These are phyloP conservation scores for Protomyces arabidopsidicola DNA, from an alignment of 1,139 yeast genomes.

Conservation along the genomic window DNA sequence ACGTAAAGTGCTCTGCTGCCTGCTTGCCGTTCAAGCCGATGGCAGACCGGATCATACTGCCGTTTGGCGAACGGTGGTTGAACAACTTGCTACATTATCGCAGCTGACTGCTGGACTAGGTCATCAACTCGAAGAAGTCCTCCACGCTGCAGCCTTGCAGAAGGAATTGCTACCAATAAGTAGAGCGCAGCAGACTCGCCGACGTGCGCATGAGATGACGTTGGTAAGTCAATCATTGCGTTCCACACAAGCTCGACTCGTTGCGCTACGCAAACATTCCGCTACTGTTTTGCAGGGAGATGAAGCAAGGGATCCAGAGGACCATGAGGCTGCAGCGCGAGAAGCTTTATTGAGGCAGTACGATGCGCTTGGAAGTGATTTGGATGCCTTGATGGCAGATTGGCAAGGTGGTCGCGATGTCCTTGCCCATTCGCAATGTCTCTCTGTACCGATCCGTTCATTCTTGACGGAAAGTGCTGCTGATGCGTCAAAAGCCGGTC, in stretches of 20 bases:
- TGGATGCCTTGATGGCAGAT: constrained; percentile 36
- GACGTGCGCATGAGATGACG: not conserved
- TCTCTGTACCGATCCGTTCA: not conserved
- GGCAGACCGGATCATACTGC: constrained; percentile 38
- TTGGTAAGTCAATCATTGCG: constrained; percentile 37
- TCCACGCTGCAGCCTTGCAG: constrained; percentile 28
- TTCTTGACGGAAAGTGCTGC: not conserved
- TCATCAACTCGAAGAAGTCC: constrained; percentile 36
- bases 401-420: constrained; percentile 38
- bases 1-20: constrained; percentile 44
- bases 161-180: not conserved
- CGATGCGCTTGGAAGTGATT: constrained; percentile 38
- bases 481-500: not conserved
- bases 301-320: constrained; percentile 8
- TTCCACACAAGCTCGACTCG: constrained; percentile 41
- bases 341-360: constrained; percentile 35
- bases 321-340: constrained; percentile 7
- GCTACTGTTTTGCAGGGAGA: constrained; percentile 33
- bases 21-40: constrained; percentile 41
- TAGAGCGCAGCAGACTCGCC: not conserved
- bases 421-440: constrained; percentile 1
- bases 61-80: constrained; percentile 39
- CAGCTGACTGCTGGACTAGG: constrained; percentile 37
- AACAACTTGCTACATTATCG: constrained; percentile 36
- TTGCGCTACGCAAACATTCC: constrained; percentile 37